A percentile compares a stretch with the other conserved stretches of the same genome.
Evolutionary conservation across 306 rosid species (phyloP).

Genomic region (Rosa persica): DNA sequence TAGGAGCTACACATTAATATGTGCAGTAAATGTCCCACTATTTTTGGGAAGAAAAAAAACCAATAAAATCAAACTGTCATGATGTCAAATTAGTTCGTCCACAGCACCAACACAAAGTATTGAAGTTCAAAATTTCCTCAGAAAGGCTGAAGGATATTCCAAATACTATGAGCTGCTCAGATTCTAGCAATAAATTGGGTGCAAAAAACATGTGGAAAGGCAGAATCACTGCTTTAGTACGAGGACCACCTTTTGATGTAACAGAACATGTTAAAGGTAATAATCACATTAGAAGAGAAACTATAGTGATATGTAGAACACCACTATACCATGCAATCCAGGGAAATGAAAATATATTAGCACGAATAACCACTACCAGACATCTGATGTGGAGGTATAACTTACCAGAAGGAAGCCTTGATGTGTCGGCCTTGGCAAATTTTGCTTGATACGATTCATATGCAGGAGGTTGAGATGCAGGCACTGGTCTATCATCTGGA

Average conservation of each 20-base stretch:
- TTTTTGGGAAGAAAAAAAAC: too few species aligned
- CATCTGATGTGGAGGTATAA: neutral
- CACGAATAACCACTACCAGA: slow-evolving; percentile 7
- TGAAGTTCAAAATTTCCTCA: neutral
- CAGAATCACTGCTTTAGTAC: neutral
- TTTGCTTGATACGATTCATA: slow-evolving; percentile 64
- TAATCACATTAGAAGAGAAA: neutral
- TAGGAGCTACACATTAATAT: neutral
- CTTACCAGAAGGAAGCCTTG: slow-evolving; percentile 91
- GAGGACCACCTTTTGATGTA: neutral
- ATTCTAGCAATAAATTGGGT: neutral
- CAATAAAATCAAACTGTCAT: neutral
- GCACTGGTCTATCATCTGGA: slow-evolving; percentile 70
- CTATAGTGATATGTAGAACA: neutral
- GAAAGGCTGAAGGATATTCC: neutral
- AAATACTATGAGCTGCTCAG: neutral
- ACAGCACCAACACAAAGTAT: neutral
- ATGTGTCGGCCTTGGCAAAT: slow-evolving; percentile 56
- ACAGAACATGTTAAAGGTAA: neutral
- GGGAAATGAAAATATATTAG: neutral
- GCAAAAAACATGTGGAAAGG: neutral
- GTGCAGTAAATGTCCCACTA: neutral
- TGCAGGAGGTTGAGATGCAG: slow-evolving; percentile 54
- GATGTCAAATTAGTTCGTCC: neutral
- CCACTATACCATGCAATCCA: neutral